A percentile compares a stretch with the other conserved stretches of the same genome.
Evolutionary conservation across 305 asterid genomes (phyloP).

Genomic region (Euphrasia arctica): DNA sequence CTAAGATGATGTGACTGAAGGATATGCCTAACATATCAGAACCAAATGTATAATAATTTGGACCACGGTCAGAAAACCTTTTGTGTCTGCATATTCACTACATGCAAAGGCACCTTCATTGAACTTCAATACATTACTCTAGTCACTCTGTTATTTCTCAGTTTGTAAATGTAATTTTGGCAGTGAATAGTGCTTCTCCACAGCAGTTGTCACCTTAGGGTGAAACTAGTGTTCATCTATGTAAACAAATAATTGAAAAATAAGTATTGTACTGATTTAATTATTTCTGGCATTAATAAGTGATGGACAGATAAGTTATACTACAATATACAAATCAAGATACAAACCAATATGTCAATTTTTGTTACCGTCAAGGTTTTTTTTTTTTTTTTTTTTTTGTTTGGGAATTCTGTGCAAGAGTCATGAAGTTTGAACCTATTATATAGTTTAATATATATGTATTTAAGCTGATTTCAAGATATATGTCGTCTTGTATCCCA

Average conservation of each 20-base stretch:
- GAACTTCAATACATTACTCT: neutral
- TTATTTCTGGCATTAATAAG: neutral
- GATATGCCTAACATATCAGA: neutral
- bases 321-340: conserved; percentile 7
- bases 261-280: no score
- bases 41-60: neutral
- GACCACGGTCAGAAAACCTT: neutral
- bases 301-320: conserved; percentile 15
- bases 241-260: neutral
- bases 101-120: neutral
- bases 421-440: conserved; percentile 19
- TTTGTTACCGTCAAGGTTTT: neutral
- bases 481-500: conserved; percentile 26
- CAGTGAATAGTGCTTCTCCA: neutral
- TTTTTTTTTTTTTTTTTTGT: neutral
- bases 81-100: neutral
- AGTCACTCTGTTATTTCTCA: neutral
- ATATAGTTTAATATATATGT: conserved; percentile 1
- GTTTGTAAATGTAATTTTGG: neutral
- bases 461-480: conserved; percentile 19
- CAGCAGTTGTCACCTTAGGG: neutral
- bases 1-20: neutral
- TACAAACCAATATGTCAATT: conserved; percentile 4
- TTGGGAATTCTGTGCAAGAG: conserved; percentile 1
- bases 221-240: neutral